These are phyloP conservation scores for Cordyceps pruinosa DNA, from an alignment of 2,329 filamentous ascomycete species.

Conservation along the genomic window DNA sequence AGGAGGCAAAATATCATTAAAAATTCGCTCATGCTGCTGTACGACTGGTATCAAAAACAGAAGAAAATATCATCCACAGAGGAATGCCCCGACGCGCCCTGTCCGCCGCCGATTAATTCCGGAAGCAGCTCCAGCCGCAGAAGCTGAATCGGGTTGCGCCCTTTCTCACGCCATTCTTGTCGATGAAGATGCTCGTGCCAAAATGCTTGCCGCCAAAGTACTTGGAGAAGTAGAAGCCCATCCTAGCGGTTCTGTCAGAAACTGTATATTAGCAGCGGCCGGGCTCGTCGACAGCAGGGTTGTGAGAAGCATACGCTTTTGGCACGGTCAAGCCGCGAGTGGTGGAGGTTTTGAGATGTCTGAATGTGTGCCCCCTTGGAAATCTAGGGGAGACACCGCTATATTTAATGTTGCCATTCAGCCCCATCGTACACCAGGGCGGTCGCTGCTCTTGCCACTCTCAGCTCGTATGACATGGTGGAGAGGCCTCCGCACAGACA, in stretches of 20 bases:
- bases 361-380: neutral
- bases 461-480: neutral
- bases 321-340: neutral
- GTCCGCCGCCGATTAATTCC: slow-evolving; percentile 17
- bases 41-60: neutral
- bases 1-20: neutral
- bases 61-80: neutral
- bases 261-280: neutral
- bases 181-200: slow-evolving; percentile 41
- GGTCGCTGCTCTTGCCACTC: too few species aligned
- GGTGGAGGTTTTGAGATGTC: neutral
- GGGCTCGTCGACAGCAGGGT: neutral
- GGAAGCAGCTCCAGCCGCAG: slow-evolving; percentile 47
- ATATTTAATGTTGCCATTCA: slow-evolving; percentile 1
- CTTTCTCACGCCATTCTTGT: slow-evolving; percentile 39
- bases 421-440: too few species aligned
- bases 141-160: slow-evolving; percentile 46
- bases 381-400: neutral
- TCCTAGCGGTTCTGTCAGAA: slow-evolving; percentile 16
- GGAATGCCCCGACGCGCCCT: too few species aligned
- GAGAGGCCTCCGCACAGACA: slow-evolving; percentile 5
- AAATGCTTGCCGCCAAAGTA: slow-evolving; percentile 41
- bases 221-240: slow-evolving; percentile 43
- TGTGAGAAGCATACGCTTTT: neutral
- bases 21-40: neutral